Percentiles rank a stretch among this genome's conserved stretches.
Conservation (phyloP, 176 grass and related monocot species). For the Rhynchospora pubera region DNA sequence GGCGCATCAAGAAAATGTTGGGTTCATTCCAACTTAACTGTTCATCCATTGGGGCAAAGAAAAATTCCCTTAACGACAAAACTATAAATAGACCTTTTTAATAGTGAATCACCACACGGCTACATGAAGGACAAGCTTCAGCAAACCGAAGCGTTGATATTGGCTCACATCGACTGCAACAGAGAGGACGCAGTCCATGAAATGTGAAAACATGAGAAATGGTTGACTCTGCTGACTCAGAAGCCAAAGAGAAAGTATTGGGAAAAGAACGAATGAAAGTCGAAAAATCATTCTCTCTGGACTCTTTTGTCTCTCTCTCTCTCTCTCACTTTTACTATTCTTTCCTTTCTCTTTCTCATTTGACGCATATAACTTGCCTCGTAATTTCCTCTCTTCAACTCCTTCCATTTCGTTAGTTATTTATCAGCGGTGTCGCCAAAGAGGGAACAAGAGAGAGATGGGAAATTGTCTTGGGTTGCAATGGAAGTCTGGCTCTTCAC, state of each 20-base stretch:
- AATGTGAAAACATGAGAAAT: slow-evolving; percentile 11
- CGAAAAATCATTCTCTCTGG: neutral
- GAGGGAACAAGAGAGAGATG: slow-evolving; percentile 21
- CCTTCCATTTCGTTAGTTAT: neutral
- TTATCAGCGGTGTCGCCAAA: neutral
- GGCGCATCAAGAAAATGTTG: neutral
- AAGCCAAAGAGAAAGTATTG: slow-evolving; percentile 24
- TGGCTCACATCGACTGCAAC: neutral
- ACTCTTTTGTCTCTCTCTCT: neutral
- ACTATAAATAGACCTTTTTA: neutral
- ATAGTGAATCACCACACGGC: neutral
- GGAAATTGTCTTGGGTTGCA: slow-evolving; percentile 45
- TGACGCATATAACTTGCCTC: neutral
- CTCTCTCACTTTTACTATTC: neutral
- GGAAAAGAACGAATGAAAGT: neutral
- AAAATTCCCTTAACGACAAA: no score
- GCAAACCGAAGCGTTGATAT: neutral
- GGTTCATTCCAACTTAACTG: neutral
- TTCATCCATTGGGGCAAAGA: neutral
- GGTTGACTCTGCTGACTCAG: slow-evolving; percentile 23
- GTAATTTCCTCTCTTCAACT: slow-evolving; percentile 18
- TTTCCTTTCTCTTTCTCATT: slow-evolving; percentile 2
- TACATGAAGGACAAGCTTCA: neutral
- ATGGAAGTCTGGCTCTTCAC: neutral
- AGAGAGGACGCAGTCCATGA: neutral